A percentile compares a stretch with the other conserved stretches of the same genome.
Conservation (phyloP, 2,329 filamentous ascomycete genomes). For the Fusarium dimerum region DNA sequence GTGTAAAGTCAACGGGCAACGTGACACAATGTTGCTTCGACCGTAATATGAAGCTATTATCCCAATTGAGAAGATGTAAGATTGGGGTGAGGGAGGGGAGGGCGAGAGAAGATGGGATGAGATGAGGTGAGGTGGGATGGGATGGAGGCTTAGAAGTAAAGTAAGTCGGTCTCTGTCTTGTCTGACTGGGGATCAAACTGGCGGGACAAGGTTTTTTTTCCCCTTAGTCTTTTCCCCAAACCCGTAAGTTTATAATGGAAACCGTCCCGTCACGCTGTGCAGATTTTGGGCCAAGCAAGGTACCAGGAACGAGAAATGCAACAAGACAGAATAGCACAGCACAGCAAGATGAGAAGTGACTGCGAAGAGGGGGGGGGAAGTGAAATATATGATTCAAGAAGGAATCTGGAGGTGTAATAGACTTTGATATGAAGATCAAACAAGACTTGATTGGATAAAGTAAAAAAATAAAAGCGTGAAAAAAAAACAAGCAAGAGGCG, state of each 20-base stretch:
- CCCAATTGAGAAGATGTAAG: background rate
- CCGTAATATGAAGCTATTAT: background rate
- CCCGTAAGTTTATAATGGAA: too few species aligned
- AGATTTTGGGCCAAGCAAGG: background rate
- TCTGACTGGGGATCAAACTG: background rate
- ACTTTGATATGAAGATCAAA: background rate
- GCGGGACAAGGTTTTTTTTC: background rate
- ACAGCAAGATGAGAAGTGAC: background rate
- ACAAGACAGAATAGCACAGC: background rate
- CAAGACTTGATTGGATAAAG: background rate
- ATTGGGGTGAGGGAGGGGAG: constrained; percentile 11
- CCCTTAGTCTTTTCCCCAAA: too few species aligned
- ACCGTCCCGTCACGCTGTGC: too few species aligned
- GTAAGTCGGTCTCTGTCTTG: background rate
- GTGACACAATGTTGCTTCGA: constrained; percentile 1
- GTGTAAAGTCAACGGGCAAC: constrained; percentile 6
- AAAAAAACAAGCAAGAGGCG: background rate
- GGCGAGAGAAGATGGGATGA: background rate
- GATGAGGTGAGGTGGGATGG: constrained; percentile 1
- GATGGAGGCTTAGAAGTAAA: background rate
- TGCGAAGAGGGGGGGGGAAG: background rate
- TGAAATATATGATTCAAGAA: constrained; percentile 8
- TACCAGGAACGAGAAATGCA: background rate
- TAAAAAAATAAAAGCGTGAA: background rate
- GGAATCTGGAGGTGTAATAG: constrained; percentile 13